These are phyloP conservation scores for Cyclocybe aegerita DNA, from an alignment of 768 basidiomycete species.

Conservation along the genomic window DNA sequence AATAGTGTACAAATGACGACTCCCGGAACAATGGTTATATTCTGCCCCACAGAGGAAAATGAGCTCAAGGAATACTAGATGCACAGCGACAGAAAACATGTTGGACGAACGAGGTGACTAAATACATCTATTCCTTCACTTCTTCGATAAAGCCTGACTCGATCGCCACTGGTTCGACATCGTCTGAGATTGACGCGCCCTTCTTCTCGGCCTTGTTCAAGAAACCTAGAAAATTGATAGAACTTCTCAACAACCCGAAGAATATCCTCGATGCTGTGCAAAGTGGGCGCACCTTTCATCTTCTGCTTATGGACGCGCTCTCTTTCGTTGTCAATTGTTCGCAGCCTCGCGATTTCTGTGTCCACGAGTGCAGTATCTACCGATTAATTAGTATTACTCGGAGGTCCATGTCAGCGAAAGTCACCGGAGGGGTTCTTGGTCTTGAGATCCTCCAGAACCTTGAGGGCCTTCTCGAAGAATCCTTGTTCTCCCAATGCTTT, in stretches of 20 bases:
- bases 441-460: constrained; percentile 62
- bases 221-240: constrained; percentile 39
- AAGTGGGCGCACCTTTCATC: constrained; percentile 56
- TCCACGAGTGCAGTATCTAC: constrained; percentile 58
- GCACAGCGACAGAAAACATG: background rate
- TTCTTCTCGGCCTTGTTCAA: constrained; percentile 42
- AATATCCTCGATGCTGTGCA: background rate
- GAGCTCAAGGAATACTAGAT: background rate
- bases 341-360: constrained; percentile 64
- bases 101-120: background rate
- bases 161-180: constrained; percentile 13
- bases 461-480: constrained; percentile 71
- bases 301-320: constrained; percentile 67
- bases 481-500: constrained; percentile 79
- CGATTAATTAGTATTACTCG: background rate
- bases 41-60: constrained; percentile 5
- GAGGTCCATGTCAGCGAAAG: background rate
- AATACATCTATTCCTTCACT: constrained; percentile 12
- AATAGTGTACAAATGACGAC: constrained; percentile 1
- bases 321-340: constrained; percentile 62
- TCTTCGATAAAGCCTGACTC: constrained; percentile 24
- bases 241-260: background rate
- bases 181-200: constrained; percentile 20
- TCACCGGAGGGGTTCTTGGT: constrained; percentile 62
- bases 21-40: too few species aligned